Base-by-base conservation (phyloP, 2,329 filamentous ascomycete species). In the Rhinocladiella similis region DNA sequence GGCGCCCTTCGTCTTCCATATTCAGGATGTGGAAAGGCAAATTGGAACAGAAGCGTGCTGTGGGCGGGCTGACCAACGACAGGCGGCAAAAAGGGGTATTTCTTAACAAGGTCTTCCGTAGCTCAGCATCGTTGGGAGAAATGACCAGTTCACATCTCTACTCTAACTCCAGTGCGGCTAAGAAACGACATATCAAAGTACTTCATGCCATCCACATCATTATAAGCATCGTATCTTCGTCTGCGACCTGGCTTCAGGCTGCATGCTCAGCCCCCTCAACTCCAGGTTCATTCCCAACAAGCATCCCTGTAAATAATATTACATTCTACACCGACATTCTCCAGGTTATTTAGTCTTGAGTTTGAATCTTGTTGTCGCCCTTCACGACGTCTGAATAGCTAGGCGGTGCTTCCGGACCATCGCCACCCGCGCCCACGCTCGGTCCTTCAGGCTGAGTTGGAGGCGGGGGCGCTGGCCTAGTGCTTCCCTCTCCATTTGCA, bases 331-430 rank as follows among this genome's bases (percentile, higher is more conserved):
- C 3, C n/a, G 10, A 9, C 38, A 41, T 16, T 16, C n/a, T 41
- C 38, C 38, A 9, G n/a, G 14, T 16, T 16, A 16, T 19, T 57
- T 79, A 85, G 58, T 85, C 81, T 55, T 81, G 78, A 16, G 73
- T 80, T 80, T 97, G 94, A 49, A 97, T 80, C 82, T 97, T 97
- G 74, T 97, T 77, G 70, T 97, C 93, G 1, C 90, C 91, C 67
- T 87, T 87, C 57, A 97, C 87, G 47, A 91, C 93, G 74, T 97
- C 90, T 14, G 89, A 88, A 72, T 97, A 97, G 13, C 88, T 90
- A 3, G 94, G 93, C 41, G 93, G 92, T 36, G 75, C 72, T 29
- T 74, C 73, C 63, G 72, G 75, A 69, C 75, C 69, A 39, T 79
- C 73, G 67, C 77, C 74, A 60, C 75, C 77, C 56, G 60, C 65